Conservation (phyloP, 2,329 filamentous ascomycete genomes). For the Colletotrichum godetiae region DNA sequence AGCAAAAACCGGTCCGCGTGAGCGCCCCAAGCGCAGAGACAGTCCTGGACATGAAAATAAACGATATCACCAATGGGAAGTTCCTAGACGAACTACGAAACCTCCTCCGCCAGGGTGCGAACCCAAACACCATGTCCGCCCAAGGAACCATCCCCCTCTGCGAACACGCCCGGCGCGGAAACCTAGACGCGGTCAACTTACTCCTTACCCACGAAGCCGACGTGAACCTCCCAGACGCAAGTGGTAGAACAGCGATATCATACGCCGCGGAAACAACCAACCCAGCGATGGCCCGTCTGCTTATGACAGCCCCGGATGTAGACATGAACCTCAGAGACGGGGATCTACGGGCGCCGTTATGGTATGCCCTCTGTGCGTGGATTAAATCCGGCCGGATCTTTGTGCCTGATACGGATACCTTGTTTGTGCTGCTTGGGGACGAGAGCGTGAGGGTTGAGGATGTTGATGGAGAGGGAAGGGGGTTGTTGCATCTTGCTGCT, state of each 20-base stretch:
- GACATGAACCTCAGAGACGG: neutral
- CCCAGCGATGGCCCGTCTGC: neutral
- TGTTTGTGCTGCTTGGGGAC: neutral
- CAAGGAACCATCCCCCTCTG: neutral
- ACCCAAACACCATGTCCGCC: neutral
- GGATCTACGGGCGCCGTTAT: neutral
- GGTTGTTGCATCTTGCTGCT: neutral
- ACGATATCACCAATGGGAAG: neutral
- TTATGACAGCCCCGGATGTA: neutral
- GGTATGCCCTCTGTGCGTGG: neutral
- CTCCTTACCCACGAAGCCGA: neutral
- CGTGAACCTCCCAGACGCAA: neutral
- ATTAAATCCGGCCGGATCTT: neutral
- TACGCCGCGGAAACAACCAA: neutral
- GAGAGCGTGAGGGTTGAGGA: neutral
- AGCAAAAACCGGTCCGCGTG: neutral
- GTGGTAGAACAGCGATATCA: neutral
- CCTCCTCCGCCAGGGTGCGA: neutral
- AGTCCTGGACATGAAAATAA: neutral
- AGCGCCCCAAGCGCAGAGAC: neutral
- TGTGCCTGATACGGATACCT: neutral
- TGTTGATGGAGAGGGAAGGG: neutral
- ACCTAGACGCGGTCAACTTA: neutral
- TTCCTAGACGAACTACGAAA: neutral
- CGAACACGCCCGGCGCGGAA: neutral